phyloP scores from a whole-genome alignment of 2,329 filamentous ascomycete genomes.

The Calonectria leucothoes region DNA sequence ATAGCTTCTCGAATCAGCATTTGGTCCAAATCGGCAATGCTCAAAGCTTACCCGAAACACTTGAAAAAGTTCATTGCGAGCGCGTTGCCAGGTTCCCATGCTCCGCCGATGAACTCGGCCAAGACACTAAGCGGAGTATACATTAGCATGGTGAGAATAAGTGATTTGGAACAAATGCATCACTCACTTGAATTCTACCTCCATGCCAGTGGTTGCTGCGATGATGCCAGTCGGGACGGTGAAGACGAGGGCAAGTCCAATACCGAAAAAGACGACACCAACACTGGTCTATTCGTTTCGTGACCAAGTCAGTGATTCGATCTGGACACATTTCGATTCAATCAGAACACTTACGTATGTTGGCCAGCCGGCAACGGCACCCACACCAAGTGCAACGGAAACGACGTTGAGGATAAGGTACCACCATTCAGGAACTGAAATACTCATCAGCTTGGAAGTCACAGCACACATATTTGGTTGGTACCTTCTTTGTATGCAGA shows the following conservation, averaged over 20 bases:
- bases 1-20: conserved; percentile 14
- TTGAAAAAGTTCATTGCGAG: conserved; percentile 62
- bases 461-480: fast-evolving
- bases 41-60: conserved; percentile 46
- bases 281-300: conserved; percentile 48
- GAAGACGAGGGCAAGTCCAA: conserved; percentile 55
- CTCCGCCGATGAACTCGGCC: conserved; percentile 60
- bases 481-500: conserved; percentile 51
- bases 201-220: conserved; percentile 56
- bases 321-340: no score
- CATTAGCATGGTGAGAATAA: not conserved
- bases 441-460: not conserved
- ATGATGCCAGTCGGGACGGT: conserved; percentile 59
- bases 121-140: conserved; percentile 46
- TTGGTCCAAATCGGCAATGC: no score
- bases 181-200: conserved; percentile 52
- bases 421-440: conserved; percentile 60
- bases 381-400: conserved; percentile 49
- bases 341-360: conserved; percentile 37
- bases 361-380: conserved; percentile 51
- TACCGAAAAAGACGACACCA: conserved; percentile 57
- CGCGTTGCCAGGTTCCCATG: conserved; percentile 55
- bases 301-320: not conserved
- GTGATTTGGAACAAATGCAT: fast-evolving
- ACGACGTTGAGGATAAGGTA: conserved; percentile 41